Percentiles rank a stretch among this genome's conserved stretches.
phyloP scores from a whole-genome alignment of 106 monocot species.

The Amphibolis antarctica region DNA sequence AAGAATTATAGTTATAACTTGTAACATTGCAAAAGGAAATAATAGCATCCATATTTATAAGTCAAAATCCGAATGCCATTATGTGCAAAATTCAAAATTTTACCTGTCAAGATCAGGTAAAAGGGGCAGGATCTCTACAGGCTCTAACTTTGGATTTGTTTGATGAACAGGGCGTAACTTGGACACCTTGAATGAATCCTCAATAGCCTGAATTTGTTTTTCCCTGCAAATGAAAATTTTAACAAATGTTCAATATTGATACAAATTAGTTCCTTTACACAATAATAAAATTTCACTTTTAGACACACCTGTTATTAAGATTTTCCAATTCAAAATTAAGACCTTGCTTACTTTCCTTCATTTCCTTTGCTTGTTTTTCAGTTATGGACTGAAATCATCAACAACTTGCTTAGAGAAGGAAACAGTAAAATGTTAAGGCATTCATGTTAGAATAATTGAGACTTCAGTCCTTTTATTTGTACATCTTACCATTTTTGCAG shows the following conservation, averaged over 20 bases:
- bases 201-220: constrained; percentile 90
- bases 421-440: not conserved
- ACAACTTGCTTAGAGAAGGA: constrained; percentile 6
- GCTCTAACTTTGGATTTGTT: constrained; percentile 57
- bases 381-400: constrained; percentile 49
- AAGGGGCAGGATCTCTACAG: constrained; percentile 62
- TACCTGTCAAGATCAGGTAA: constrained; percentile 88
- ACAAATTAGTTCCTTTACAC: not conserved
- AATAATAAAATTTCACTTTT: not conserved
- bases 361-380: constrained; percentile 97
- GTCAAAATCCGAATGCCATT: not conserved
- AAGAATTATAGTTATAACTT: no score
- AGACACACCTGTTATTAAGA: constrained; percentile 66
- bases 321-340: constrained; percentile 63
- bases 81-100: not conserved
- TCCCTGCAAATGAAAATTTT: constrained; percentile 34
- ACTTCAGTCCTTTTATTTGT: not conserved
- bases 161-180: constrained; percentile 81
- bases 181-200: constrained; percentile 84
- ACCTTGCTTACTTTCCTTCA: constrained; percentile 65
- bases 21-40: not conserved
- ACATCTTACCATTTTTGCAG: constrained; percentile 67
- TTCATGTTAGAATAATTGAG: not conserved
- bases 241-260: not conserved
- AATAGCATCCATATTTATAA: not conserved